Conservation (phyloP, 306 rosid species). For the Castanospermum australe region DNA sequence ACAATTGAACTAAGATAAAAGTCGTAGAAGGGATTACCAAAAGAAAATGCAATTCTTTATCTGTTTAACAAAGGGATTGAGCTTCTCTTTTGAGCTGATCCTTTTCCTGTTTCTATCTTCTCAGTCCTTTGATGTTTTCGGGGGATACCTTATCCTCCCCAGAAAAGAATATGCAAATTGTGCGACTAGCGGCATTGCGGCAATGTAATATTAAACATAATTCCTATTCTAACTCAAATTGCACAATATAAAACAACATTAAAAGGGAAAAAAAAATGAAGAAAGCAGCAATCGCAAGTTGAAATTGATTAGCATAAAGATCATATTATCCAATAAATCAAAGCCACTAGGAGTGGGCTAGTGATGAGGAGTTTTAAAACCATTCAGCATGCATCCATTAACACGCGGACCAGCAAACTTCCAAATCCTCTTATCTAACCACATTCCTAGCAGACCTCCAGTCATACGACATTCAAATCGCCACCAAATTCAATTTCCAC, state of each 20-base stretch:
- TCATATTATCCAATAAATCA: not conserved
- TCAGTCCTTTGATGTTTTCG: not conserved
- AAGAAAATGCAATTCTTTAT: not conserved
- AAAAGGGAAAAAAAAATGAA: not conserved
- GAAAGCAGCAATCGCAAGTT: not conserved
- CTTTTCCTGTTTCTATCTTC: too few relatives aligned
- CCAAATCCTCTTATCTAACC: not conserved
- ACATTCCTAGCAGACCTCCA: not conserved
- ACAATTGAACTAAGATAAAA: not conserved
- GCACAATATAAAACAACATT: not conserved
- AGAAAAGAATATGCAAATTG: too few relatives aligned
- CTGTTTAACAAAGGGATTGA: not conserved
- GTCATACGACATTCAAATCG: not conserved
- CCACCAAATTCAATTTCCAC: slow-evolving; percentile 11
- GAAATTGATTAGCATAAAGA: slow-evolving; percentile 21
- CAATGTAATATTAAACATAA: too few relatives aligned
- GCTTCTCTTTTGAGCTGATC: too few relatives aligned
- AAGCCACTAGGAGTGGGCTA: too few relatives aligned
- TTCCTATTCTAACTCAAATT: too few relatives aligned
- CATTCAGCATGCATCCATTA: too few relatives aligned
- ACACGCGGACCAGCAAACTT: not conserved
- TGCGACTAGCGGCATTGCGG: too few relatives aligned
- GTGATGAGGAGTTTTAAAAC: too few relatives aligned
- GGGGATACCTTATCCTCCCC: not conserved
- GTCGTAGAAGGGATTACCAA: not conserved